Evolutionary conservation across 2,329 filamentous ascomycete species (phyloP).

Genomic region (Aspergillus sp.): DNA sequence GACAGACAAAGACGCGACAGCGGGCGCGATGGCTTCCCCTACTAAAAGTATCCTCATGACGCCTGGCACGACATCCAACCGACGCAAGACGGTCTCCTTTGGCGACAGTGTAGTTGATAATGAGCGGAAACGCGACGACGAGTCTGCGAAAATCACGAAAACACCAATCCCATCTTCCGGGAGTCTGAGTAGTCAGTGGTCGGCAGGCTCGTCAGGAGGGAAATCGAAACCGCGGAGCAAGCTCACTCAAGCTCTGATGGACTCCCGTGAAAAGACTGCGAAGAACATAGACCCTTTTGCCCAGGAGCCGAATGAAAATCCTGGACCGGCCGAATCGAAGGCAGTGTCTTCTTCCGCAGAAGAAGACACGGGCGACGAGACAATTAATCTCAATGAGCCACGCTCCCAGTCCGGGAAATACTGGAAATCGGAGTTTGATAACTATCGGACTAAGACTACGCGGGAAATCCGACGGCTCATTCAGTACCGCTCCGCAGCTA

Average conservation of each 20-base stretch:
- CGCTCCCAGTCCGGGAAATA: conserved; percentile 58
- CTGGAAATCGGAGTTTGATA: conserved; percentile 61
- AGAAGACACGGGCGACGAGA: conserved; percentile 43
- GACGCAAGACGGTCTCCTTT: conserved; percentile 61
- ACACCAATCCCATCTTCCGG: conserved; percentile 45
- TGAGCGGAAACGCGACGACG: conserved; percentile 48
- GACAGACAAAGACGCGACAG: conserved; percentile 22
- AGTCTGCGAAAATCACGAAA: conserved; percentile 44
- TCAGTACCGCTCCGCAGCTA: conserved; percentile 57
- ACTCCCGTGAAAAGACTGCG: conserved; percentile 36
- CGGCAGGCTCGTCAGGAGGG: conserved; percentile 30
- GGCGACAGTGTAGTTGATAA: conserved; percentile 57
- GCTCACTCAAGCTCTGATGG: conserved; percentile 39
- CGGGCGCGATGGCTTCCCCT: conserved; percentile 45
- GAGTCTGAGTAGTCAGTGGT: conserved; percentile 47
- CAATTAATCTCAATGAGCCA: conserved; percentile 53
- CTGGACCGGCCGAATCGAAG: conserved; percentile 13
- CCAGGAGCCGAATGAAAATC: conserved; percentile 11
- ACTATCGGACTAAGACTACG: conserved; percentile 56
- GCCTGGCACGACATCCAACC: conserved; percentile 55
- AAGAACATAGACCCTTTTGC: conserved; percentile 20
- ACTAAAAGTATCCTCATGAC: conserved; percentile 65
- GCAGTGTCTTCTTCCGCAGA: conserved; percentile 20
- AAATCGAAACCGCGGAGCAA: conserved; percentile 37
- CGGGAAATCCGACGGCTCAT: conserved; percentile 60